phyloP scores from a whole-genome alignment of 805 yeast species.

The Candida insectalens region DNA sequence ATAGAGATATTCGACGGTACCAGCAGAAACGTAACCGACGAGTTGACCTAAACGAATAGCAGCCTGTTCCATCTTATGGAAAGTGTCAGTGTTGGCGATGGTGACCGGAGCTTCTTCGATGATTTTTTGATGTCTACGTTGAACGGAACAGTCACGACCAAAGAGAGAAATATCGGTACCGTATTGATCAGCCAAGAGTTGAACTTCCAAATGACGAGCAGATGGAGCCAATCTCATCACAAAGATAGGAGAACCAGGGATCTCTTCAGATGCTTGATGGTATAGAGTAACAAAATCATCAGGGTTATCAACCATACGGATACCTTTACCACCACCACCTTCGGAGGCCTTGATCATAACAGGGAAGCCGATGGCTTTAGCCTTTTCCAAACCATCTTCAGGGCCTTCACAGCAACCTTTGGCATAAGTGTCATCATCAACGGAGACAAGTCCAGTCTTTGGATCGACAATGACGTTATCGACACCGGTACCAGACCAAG shows the following conservation, averaged over 20 bases:
- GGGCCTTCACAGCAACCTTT: constrained; percentile 84
- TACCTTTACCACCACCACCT: constrained; percentile 99
- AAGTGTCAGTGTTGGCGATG: constrained; percentile 78
- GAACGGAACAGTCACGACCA: constrained; percentile 99
- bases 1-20: constrained; percentile 96
- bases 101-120: constrained; percentile 99
- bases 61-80: constrained; percentile 88
- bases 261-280: constrained; percentile 92
- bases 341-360: constrained; percentile 99
- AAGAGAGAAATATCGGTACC: constrained; percentile 95
- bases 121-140: constrained; percentile 98
- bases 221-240: constrained; percentile 96
- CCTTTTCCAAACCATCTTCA: constrained; percentile 82
- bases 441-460: constrained; percentile 75
- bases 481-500: constrained; percentile 99
- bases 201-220: constrained; percentile 98
- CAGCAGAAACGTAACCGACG: constrained; percentile 98
- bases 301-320: constrained; percentile 86
- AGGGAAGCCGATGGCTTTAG: constrained; percentile 88
- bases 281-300: constrained; percentile 68
- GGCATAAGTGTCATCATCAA: constrained; percentile 70
- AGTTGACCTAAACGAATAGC: constrained; percentile 95
- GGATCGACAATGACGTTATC: constrained; percentile 66
- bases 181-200: constrained; percentile 94
- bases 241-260: constrained; percentile 98